Conservation (phyloP, 2,329 filamentous ascomycete species). For the Lecanicillium sp. region DNA sequence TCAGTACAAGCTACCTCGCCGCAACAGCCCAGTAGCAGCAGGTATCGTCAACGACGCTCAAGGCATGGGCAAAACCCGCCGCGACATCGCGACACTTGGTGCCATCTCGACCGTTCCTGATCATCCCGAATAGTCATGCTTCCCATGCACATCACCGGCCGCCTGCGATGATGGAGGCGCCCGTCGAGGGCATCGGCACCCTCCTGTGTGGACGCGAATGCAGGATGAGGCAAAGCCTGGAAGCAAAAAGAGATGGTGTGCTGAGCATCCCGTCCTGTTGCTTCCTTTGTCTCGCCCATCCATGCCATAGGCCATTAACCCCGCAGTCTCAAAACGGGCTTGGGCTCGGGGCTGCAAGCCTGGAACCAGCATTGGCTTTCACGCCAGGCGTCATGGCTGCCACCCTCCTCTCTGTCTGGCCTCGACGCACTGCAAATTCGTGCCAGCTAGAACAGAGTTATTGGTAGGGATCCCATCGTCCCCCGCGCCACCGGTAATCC, state of each 20-base stretch:
- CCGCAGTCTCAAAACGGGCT: slow-evolving; percentile 9
- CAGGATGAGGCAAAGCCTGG: no score
- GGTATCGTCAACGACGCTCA: no score
- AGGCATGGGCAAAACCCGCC: slow-evolving; percentile 1
- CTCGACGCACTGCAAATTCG: no score
- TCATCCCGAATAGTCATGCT: neutral
- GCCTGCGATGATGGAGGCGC: neutral
- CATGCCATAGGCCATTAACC: no score
- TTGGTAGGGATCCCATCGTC: no score
- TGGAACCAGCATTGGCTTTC: slow-evolving; percentile 7
- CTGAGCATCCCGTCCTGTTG: neutral
- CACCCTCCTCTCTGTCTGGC: slow-evolving; percentile 11
- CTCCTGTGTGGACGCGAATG: neutral
- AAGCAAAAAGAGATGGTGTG: neutral
- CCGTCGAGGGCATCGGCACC: neutral
- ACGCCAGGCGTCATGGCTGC: slow-evolving; percentile 8
- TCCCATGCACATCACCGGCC: neutral
- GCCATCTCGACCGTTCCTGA: neutral
- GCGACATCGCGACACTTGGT: slow-evolving; percentile 7
- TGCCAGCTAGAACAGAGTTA: no score
- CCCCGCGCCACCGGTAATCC: slow-evolving; percentile 11
- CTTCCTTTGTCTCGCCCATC: neutral
- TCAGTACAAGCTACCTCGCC: no score
- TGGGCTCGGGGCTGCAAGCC: no score
- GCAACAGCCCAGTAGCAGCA: no score